These are phyloP conservation scores for Fusarium sororula DNA, from an alignment of 2,329 filamentous ascomycete genomes.

Conservation along the genomic window DNA sequence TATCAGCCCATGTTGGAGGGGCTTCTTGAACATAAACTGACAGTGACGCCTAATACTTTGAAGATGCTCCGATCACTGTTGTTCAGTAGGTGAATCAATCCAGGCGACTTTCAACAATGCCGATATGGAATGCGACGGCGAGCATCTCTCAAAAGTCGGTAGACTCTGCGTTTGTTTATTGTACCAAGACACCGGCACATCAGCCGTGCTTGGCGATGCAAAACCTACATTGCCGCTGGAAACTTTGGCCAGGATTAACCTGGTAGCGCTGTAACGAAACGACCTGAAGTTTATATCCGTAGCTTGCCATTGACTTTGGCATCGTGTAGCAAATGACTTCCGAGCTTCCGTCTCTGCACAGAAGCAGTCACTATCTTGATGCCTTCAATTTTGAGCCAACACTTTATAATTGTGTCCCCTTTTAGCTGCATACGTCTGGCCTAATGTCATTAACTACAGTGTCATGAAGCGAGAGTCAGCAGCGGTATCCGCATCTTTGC, in stretches of 20 bases:
- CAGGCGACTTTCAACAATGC: rapidly evolving
- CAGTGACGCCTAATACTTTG: too few species aligned
- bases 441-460: too few species aligned
- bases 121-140: too few species aligned
- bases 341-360: rapidly evolving
- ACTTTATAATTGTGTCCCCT: rapidly evolving
- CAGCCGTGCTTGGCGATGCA: background rate
- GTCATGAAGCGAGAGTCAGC: background rate
- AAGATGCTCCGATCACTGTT: too few species aligned
- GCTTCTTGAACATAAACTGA: background rate
- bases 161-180: rapidly evolving
- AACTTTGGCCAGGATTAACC: background rate
- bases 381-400: too few species aligned
- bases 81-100: too few species aligned
- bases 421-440: background rate
- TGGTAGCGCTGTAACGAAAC: background rate
- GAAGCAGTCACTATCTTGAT: too few species aligned
- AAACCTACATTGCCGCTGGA: background rate
- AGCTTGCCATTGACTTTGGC: background rate
- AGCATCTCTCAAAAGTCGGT: too few species aligned
- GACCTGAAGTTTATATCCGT: background rate
- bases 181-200: background rate
- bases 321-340: rapidly evolving
- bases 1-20: background rate
- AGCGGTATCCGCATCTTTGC: too few species aligned